phyloP scores from a whole-genome alignment of 768 basidiomycete species.

The Pisolithus microcarpus region DNA sequence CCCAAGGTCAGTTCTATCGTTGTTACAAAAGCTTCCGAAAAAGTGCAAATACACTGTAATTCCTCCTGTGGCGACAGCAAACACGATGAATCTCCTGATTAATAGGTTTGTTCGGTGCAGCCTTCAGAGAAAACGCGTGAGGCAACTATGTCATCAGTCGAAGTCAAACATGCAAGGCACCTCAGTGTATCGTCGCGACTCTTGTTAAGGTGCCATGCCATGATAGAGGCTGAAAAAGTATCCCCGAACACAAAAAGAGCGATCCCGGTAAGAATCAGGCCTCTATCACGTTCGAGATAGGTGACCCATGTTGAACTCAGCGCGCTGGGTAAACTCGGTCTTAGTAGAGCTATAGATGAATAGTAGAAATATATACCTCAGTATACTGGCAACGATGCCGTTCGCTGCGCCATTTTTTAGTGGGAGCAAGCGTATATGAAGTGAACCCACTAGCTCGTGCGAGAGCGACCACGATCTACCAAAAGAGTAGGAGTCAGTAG shows the following conservation, averaged over 20 bases:
- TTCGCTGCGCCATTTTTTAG: not conserved
- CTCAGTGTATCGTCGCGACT: not conserved
- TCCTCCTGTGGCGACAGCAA: conserved; percentile 21
- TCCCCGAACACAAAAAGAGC: conserved; percentile 6
- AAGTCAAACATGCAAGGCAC: not conserved
- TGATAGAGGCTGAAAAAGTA: not conserved
- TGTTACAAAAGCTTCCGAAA: not conserved
- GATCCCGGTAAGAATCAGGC: conserved; percentile 1
- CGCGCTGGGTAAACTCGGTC: not conserved
- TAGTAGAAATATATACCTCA: not conserved
- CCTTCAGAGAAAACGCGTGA: no score
- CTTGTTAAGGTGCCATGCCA: conserved; percentile 4
- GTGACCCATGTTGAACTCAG: not conserved
- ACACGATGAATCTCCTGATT: conserved; percentile 10
- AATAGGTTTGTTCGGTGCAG: not conserved
- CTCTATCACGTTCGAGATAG: not conserved
- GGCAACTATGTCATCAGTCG: no score
- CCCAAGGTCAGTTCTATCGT: not conserved
- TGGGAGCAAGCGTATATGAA: not conserved
- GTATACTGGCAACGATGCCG: not conserved
- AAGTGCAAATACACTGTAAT: conserved; percentile 15
- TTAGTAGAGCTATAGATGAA: not conserved
- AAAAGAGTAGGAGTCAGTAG: no score
- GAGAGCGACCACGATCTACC: not conserved
- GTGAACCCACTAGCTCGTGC: not conserved